Conservation (phyloP, 768 basidiomycete genomes). For the Pholiota molesta region DNA sequence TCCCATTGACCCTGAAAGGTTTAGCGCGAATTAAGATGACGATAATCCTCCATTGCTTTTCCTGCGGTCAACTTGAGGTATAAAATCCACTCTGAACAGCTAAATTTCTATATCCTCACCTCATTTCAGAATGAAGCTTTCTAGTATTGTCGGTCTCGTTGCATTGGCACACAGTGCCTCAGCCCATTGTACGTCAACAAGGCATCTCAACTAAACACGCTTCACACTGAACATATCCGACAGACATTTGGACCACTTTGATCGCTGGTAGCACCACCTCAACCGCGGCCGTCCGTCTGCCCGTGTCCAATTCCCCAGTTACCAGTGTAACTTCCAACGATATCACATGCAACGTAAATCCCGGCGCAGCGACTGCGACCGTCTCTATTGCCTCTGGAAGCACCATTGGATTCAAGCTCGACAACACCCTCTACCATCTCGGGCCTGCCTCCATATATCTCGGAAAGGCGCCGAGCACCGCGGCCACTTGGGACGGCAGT, state of each 20-base stretch:
- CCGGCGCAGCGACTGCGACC: conserved; percentile 32
- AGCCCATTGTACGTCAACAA: conserved; percentile 5
- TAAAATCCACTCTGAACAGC: background rate
- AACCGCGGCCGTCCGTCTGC: conserved; percentile 25
- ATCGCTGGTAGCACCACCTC: conserved; percentile 26
- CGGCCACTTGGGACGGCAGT: conserved; percentile 43
- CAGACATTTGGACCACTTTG: conserved; percentile 33
- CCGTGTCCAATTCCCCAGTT: background rate
- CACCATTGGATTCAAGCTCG: conserved; percentile 36
- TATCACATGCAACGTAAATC: conserved; percentile 38
- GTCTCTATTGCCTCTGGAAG: conserved; percentile 38
- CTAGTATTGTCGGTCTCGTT: background rate
- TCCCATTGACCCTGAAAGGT: background rate
- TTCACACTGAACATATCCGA: background rate
- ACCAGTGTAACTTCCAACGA: conserved; percentile 12
- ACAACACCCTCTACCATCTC: conserved; percentile 42
- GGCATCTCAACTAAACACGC: background rate
- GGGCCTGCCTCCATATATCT: conserved; percentile 48
- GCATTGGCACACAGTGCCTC: conserved; percentile 3
- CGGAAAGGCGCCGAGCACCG: conserved; percentile 45
- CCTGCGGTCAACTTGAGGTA: background rate
- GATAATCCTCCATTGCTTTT: background rate
- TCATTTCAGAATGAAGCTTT: background rate
- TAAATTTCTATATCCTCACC: background rate
- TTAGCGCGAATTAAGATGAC: background rate